Conservation (phyloP, 495 filamentous ascomycete genomes). For the Chaetomium fimeti region DNA sequence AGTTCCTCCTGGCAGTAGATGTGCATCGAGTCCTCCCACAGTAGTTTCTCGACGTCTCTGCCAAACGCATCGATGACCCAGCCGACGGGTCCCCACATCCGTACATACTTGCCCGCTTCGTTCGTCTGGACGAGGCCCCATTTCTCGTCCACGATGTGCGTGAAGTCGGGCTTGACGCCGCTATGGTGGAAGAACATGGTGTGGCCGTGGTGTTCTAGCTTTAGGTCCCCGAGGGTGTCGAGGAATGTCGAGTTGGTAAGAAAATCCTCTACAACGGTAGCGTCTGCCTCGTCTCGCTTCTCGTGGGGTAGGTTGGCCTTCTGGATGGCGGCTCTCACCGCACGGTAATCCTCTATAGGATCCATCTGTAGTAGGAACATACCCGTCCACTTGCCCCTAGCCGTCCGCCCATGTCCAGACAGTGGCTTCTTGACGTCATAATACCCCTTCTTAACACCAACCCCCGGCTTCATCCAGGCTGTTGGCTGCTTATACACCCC, state of each 20-base stretch:
- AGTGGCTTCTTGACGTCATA: conserved; percentile 46
- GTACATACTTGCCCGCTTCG: conserved; percentile 23
- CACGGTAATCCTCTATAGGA: conserved; percentile 31
- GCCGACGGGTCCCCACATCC: conserved; percentile 34
- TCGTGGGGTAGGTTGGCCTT: not conserved
- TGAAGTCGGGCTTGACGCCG: conserved; percentile 55
- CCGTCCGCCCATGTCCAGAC: conserved; percentile 16
- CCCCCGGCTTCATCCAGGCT: conserved; percentile 20
- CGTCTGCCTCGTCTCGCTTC: not conserved
- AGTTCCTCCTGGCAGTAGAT: conserved; percentile 38
- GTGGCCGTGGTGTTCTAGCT: not conserved
- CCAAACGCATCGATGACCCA: conserved; percentile 42
- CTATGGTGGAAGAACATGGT: conserved; percentile 57
- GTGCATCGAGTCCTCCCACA: conserved; percentile 53
- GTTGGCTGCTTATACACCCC: conserved; percentile 16
- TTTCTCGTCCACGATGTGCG: conserved; percentile 17
- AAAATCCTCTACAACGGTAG: conserved; percentile 2
- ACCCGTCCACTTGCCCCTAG: conserved; percentile 21
- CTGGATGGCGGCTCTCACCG: conserved; percentile 22
- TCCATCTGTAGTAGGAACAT: conserved; percentile 32
- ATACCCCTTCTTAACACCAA: conserved; percentile 35
- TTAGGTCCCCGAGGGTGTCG: not conserved
- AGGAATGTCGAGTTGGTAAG: conserved; percentile 24
- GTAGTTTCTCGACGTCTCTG: conserved; percentile 48
- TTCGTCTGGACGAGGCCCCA: conserved; percentile 14